phyloP scores from a whole-genome alignment of 78 protist genomes.

The Protostelium mycophagum region DNA sequence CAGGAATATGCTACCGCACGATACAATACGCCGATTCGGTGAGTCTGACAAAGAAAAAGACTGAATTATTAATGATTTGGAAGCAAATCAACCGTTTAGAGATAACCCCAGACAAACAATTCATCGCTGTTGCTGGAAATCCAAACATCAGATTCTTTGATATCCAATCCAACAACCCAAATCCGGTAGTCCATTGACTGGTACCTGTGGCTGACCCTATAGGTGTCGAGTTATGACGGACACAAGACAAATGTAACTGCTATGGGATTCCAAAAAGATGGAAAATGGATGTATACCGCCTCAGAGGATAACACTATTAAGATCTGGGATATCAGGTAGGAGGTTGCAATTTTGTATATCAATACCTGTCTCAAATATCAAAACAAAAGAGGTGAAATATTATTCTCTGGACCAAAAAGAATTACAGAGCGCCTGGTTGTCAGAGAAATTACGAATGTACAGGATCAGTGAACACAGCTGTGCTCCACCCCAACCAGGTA shows the following conservation, averaged over 20 bases:
- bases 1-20: slow-evolving; percentile 81
- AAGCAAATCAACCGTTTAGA: slow-evolving; percentile 89
- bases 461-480: slow-evolving; percentile 73
- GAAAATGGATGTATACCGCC: slow-evolving; percentile 89
- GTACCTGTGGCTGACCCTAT: background rate
- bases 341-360: background rate
- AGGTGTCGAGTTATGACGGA: slow-evolving; percentile 78
- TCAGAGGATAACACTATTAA: slow-evolving; percentile 91
- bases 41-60: background rate
- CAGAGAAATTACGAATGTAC: slow-evolving; percentile 74
- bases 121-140: slow-evolving; percentile 93
- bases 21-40: slow-evolving; percentile 81
- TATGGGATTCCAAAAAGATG: slow-evolving; percentile 83
- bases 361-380: background rate
- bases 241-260: slow-evolving; percentile 87
- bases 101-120: slow-evolving; percentile 81
- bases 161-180: slow-evolving; percentile 28
- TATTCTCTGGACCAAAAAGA: background rate
- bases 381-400: no score
- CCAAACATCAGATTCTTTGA: slow-evolving; percentile 81
- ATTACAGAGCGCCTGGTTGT: slow-evolving; percentile 69
- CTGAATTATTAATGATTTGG: background rate
- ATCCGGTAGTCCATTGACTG: slow-evolving; percentile 25
- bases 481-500: slow-evolving; percentile 88
- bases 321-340: slow-evolving; percentile 92